Conservation (phyloP, 139 green algal genomes). For the Chlamydomonas applanata region DNA sequence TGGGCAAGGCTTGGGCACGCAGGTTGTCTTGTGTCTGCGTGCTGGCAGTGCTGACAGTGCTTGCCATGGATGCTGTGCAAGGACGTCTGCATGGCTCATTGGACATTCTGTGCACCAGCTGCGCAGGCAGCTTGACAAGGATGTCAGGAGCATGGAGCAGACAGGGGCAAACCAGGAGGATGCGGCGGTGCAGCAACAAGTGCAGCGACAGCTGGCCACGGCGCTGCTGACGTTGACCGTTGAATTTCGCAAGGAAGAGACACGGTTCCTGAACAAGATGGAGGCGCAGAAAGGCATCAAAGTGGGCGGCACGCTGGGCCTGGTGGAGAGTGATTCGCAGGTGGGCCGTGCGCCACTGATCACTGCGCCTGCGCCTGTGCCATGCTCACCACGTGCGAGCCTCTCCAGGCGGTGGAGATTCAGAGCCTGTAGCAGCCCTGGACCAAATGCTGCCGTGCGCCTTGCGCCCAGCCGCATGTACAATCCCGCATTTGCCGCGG, state of each 20-base stretch:
- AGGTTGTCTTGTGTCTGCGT: no score
- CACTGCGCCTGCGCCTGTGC: neutral
- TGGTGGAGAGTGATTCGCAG: conserved; percentile 31
- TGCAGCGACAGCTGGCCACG: conserved; percentile 81
- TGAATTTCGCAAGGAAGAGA: conserved; percentile 88
- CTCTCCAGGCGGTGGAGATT: neutral
- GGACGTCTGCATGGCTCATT: no score
- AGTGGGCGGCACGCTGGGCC: conserved; percentile 8
- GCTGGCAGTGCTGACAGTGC: no score
- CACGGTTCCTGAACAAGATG: conserved; percentile 80
- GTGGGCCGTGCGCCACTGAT: no score
- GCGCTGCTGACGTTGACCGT: conserved; percentile 81
- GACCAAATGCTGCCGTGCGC: no score
- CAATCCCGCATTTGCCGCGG: no score
- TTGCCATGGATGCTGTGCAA: no score
- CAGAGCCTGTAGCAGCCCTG: neutral
- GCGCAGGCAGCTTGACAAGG: conserved; percentile 43
- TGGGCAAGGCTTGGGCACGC: no score
- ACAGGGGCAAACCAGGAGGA: neutral
- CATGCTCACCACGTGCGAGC: neutral
- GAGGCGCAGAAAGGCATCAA: conserved; percentile 34
- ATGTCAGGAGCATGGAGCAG: conserved; percentile 42
- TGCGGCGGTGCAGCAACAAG: conserved; percentile 51
- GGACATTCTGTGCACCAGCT: no score
- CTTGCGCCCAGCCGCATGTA: no score